phyloP scores from a whole-genome alignment of 441 rosid genomes.

The Daphne laureola region DNA sequence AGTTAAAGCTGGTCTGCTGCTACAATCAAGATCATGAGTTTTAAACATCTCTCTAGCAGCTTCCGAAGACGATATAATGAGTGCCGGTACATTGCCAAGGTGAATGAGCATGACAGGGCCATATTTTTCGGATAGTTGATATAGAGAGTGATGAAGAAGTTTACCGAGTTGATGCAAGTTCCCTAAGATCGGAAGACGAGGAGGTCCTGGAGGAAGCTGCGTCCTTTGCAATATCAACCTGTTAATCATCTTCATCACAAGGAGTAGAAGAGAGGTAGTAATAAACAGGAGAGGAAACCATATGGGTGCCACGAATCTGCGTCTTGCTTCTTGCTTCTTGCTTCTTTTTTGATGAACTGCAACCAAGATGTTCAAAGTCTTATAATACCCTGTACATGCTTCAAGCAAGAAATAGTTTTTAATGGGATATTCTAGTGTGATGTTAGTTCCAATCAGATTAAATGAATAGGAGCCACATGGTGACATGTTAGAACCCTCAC shows the following conservation, averaged over 20 bases:
- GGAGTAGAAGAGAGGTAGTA: too few relatives aligned
- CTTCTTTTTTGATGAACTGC: too few relatives aligned
- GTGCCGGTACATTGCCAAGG: constrained; percentile 17
- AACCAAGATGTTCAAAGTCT: too few relatives aligned
- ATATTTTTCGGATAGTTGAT: constrained; percentile 18
- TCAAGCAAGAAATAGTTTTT: too few relatives aligned
- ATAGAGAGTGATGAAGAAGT: constrained; percentile 22
- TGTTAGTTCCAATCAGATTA: too few relatives aligned
- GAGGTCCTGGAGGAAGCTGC: constrained; percentile 25
- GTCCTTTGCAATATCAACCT: background rate
- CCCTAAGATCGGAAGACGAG: constrained; percentile 24
- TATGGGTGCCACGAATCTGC: too few relatives aligned
- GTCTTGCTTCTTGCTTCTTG: too few relatives aligned
- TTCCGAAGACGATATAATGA: constrained; percentile 26
- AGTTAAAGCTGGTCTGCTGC: constrained; percentile 16
- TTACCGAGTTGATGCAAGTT: constrained; percentile 27
- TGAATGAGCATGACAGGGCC: constrained; percentile 26
- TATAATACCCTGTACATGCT: too few relatives aligned
- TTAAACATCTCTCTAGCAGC: constrained; percentile 23
- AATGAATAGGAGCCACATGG: too few relatives aligned
- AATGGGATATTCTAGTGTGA: too few relatives aligned
- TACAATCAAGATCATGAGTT: constrained; percentile 20
- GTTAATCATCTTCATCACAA: background rate
- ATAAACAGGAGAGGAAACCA: too few relatives aligned
- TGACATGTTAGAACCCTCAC: too few relatives aligned